Percentiles rank a stretch among this genome's conserved stretches.
Conservation (phyloP, 768 basidiomycete genomes). For the Cubamyces sp. region DNA sequence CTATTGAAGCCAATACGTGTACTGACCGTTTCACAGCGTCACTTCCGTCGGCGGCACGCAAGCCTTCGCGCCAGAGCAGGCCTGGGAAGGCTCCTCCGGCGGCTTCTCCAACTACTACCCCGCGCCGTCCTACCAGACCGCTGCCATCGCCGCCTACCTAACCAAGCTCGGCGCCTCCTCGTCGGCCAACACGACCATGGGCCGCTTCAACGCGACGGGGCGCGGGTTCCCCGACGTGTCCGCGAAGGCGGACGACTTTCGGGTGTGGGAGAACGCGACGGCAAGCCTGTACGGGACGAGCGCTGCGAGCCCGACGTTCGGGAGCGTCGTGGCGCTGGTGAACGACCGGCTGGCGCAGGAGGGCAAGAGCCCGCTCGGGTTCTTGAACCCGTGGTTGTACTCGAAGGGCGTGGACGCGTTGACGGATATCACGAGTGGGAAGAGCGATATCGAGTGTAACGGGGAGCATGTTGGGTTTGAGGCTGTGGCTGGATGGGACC, state of each 20-base stretch:
- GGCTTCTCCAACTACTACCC: conserved; percentile 70
- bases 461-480: conserved; percentile 38
- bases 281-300: conserved; percentile 37
- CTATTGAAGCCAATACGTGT: background rate
- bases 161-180: conserved; percentile 47
- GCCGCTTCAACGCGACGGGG: conserved; percentile 38
- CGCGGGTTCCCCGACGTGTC: conserved; percentile 54
- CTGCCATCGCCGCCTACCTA: conserved; percentile 49
- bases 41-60: conserved; percentile 72
- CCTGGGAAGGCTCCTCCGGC: conserved; percentile 64
- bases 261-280: conserved; percentile 25
- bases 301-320: conserved; percentile 40
- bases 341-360: conserved; percentile 38
- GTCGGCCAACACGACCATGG: conserved; percentile 53
- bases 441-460: conserved; percentile 39
- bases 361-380: conserved; percentile 38
- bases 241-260: conserved; percentile 41
- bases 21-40: conserved; percentile 33
- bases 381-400: conserved; percentile 44
- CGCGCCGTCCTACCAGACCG: conserved; percentile 56
- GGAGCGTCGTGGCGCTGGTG: conserved; percentile 38
- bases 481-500: conserved; percentile 37
- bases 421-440: conserved; percentile 39
- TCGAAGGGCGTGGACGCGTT: conserved; percentile 29
- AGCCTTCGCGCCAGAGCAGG: conserved; percentile 51